A percentile compares a stretch with the other conserved stretches of the same genome.
Conservation (phyloP, 345 rosid species). For the Lumnitzera racemosa region DNA sequence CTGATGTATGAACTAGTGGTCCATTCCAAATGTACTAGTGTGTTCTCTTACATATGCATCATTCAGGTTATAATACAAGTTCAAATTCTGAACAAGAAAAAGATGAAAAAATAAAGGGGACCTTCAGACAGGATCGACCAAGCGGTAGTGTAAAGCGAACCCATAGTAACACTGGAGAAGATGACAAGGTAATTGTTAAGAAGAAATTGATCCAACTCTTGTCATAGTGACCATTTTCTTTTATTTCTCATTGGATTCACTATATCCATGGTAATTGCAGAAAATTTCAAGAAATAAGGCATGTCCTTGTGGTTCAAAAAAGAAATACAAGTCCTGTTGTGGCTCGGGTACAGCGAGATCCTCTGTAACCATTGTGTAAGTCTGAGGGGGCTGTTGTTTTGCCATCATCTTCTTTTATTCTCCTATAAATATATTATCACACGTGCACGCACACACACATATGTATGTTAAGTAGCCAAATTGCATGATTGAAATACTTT, state of each 20-base stretch:
- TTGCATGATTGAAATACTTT: background rate
- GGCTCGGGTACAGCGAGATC: slow-evolving; percentile 61
- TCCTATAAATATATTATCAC: background rate
- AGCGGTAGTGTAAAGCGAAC: slow-evolving; percentile 20
- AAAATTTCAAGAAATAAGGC: slow-evolving; percentile 60
- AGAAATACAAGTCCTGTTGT: slow-evolving; percentile 87
- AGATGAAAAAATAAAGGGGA: slow-evolving; percentile 26
- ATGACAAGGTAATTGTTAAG: slow-evolving; percentile 44
- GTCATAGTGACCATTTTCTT: background rate
- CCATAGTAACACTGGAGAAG: slow-evolving; percentile 24
- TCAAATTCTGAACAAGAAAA: slow-evolving; percentile 23
- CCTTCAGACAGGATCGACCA: slow-evolving; percentile 21
- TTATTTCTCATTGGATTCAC: background rate
- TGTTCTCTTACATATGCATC: slow-evolving; percentile 5
- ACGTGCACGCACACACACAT: background rate
- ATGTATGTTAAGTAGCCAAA: background rate
- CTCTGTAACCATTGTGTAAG: slow-evolving; percentile 42
- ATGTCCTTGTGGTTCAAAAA: slow-evolving; percentile 86
- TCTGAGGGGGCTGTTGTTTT: slow-evolving; percentile 11
- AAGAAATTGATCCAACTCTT: background rate
- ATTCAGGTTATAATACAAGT: slow-evolving; percentile 27
- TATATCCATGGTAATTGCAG: slow-evolving; percentile 20
- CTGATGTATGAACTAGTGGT: background rate
- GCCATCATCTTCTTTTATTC: background rate
- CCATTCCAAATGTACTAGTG: background rate